phyloP scores from a whole-genome alignment of 768 basidiomycete genomes.

The Lentinula sp. region DNA sequence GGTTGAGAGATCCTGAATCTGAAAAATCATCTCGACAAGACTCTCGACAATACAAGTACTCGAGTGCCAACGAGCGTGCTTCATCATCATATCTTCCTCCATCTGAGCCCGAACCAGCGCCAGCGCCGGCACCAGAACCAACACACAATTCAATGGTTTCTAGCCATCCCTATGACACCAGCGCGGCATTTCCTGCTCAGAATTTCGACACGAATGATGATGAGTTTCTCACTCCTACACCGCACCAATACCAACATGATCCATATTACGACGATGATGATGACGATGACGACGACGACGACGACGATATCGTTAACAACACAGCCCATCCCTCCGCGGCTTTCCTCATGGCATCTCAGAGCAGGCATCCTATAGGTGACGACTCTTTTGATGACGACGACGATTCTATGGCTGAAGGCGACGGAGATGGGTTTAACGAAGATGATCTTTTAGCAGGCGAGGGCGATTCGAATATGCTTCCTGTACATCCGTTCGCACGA shows the following conservation, averaged over 20 bases:
- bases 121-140: background rate
- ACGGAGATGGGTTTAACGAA: background rate
- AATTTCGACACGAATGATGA: background rate
- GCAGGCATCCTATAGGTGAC: constrained; percentile 7
- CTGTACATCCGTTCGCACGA: constrained; percentile 58
- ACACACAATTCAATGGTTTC: background rate
- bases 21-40: background rate
- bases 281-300: constrained; percentile 44
- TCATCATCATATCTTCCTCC: background rate
- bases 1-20: constrained; percentile 30
- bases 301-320: constrained; percentile 45
- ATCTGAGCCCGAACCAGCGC: background rate
- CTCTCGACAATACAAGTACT: background rate
- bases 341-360: constrained; percentile 52
- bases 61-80: background rate
- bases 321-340: constrained; percentile 64
- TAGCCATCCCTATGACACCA: background rate
- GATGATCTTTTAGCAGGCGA: constrained; percentile 14
- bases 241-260: constrained; percentile 4
- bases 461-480: constrained; percentile 13
- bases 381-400: constrained; percentile 32
- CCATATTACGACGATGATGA: constrained; percentile 23
- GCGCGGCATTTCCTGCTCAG: background rate
- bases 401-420: constrained; percentile 29
- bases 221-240: constrained; percentile 2